Conservation (phyloP, 164 flowering plant species). For the Umbellularia californica region DNA sequence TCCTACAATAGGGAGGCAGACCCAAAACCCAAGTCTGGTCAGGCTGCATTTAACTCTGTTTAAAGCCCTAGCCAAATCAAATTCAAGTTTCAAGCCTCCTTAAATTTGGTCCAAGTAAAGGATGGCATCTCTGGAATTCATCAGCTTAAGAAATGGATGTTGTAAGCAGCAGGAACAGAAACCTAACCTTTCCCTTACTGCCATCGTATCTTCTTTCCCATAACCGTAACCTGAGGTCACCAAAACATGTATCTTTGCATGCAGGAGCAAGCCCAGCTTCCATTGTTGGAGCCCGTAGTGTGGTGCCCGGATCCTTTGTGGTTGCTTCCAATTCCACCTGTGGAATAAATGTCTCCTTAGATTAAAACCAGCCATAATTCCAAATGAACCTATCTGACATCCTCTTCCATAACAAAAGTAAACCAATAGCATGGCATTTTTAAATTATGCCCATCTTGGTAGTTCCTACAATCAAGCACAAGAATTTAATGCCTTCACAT, state of each 20-base stretch:
- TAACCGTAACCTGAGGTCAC: slow-evolving; percentile 51
- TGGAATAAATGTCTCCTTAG: not conserved
- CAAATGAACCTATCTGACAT: not conserved
- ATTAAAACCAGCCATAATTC: not conserved
- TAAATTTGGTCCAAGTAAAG: not conserved
- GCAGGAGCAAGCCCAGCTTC: slow-evolving; percentile 88
- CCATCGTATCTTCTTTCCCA: slow-evolving; percentile 80
- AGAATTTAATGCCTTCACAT: not conserved
- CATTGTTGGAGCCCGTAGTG: slow-evolving; percentile 85
- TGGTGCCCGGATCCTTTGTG: slow-evolving; percentile 69
- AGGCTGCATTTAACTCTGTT: not conserved
- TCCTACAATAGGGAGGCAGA: too few relatives aligned
- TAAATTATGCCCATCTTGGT: not conserved
- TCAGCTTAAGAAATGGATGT: not conserved
- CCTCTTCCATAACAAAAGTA: not conserved
- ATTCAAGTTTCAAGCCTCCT: not conserved
- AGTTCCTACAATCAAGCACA: not conserved
- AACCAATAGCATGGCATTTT: not conserved
- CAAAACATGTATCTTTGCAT: slow-evolving; percentile 86
- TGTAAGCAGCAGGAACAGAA: not conserved
- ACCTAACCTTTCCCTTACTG: slow-evolving; percentile 76
- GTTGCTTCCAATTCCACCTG: slow-evolving; percentile 87
- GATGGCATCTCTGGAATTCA: not conserved
- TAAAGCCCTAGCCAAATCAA: not conserved
- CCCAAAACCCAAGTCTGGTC: too few relatives aligned